phyloP scores from a whole-genome alignment of 2,329 filamentous ascomycete species.

The Dothideomycetes sp. region DNA sequence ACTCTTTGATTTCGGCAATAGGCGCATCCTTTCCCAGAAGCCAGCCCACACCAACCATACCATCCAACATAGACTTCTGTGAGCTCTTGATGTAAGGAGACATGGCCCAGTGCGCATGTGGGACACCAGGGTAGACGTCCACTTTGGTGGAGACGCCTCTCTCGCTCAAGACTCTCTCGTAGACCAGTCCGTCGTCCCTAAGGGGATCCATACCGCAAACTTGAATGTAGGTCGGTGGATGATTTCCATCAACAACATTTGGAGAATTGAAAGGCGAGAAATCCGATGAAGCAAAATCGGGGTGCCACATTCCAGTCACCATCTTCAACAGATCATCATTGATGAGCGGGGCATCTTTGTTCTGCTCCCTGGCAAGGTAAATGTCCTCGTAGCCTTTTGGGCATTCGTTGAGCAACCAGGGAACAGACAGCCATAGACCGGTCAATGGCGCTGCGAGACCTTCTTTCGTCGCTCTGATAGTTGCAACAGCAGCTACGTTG shows the following conservation, averaged over 20 bases:
- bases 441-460: conserved; percentile 32
- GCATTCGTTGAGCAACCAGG: conserved; percentile 26
- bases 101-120: conserved; percentile 29
- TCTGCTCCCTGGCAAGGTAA: not conserved
- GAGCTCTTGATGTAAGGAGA: conserved; percentile 19
- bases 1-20: no score
- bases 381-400: conserved; percentile 26
- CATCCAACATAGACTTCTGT: conserved; percentile 18
- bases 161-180: conserved; percentile 26
- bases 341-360: not conserved
- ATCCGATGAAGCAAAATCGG: conserved; percentile 7
- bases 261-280: conserved; percentile 9
- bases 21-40: conserved; percentile 20
- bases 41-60: conserved; percentile 23
- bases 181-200: conserved; percentile 33
- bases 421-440: conserved; percentile 35
- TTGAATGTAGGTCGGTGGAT: conserved; percentile 29
- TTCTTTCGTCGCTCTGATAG: conserved; percentile 31
- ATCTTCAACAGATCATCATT: not conserved
- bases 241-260: conserved; percentile 24
- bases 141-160: conserved; percentile 23
- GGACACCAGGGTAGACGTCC: conserved; percentile 27
- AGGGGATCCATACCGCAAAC: conserved; percentile 33
- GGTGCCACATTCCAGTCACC: not conserved
- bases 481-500: conserved; percentile 37